Conservation (phyloP, 192 early-diverging fungal genomes). For the Ambispora gerdemannii region DNA sequence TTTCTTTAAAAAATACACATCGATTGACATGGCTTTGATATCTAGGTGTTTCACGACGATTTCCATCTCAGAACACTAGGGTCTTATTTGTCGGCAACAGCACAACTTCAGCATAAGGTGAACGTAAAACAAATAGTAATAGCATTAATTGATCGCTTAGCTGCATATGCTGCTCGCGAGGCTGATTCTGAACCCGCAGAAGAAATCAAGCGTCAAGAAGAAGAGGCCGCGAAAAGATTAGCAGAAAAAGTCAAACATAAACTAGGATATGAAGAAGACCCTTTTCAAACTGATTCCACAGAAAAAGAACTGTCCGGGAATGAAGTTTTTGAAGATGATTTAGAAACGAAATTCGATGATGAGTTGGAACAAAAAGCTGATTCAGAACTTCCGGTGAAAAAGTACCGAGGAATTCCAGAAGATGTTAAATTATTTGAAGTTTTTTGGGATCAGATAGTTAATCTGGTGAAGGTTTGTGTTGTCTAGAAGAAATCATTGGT, state of each 20-base stretch:
- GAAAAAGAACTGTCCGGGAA: slow-evolving; percentile 33
- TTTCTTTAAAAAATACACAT: background rate
- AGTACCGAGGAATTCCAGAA: slow-evolving; percentile 75
- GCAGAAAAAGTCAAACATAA: slow-evolving; percentile 34
- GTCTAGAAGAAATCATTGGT: background rate
- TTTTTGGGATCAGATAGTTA: slow-evolving; percentile 95
- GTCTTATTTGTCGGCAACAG: slow-evolving; percentile 84
- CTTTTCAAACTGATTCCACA: background rate
- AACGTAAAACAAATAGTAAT: slow-evolving; percentile 98
- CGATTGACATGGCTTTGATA: background rate
- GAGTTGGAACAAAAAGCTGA: slow-evolving; percentile 23
- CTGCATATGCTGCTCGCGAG: slow-evolving; percentile 83
- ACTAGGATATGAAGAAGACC: slow-evolving; percentile 15
- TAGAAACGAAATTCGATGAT: slow-evolving; percentile 19
- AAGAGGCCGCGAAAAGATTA: slow-evolving; percentile 38
- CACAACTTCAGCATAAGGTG: slow-evolving; percentile 86
- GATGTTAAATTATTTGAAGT: slow-evolving; percentile 91
- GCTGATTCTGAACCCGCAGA: slow-evolving; percentile 49
- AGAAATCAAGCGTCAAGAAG: slow-evolving; percentile 35
- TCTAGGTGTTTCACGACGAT: slow-evolving; percentile 89
- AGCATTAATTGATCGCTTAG: slow-evolving; percentile 89
- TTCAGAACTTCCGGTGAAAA: slow-evolving; percentile 39
- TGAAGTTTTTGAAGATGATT: slow-evolving; percentile 39
- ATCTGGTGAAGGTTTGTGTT: slow-evolving; percentile 71
- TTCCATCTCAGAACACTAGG: slow-evolving; percentile 92